Evolutionary conservation across 2,329 filamentous ascomycete genomes (phyloP), one percentile per base, ranked within the genome.

Genomic region (Hirsutella minnesotensis): DNA sequence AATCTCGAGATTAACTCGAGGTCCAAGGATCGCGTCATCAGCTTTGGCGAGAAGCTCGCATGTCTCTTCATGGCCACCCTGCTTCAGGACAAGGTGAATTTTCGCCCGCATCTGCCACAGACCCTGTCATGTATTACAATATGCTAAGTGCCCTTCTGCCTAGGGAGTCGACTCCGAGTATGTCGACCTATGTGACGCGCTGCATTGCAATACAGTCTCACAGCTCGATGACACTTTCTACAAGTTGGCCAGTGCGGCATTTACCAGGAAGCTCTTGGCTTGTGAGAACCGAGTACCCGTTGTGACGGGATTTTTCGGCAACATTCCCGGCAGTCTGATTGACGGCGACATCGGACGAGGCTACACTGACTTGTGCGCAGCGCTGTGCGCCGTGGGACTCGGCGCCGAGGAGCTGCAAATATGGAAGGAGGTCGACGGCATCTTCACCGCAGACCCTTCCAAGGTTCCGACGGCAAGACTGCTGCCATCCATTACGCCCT

Each of bases 371-470:
- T 75, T 98, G 38, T 96, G 92, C 60, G 90, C 92, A 12, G 89
- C 92, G 5, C 71, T 98, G 15, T 82, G 89, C 41, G 88, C 92
- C 1, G 90, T 98, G 9, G 90, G 88, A 4, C 69, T 94, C n/a
- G 72, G 78, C 53, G 92, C 92, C 1, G 70, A 82, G 42, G 92
- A 98, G 62, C 73, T 98, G 41, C 92, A 98, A 63, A 85, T 98
- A 49, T 96, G 92, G 92, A 98, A 98, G 68, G 92, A 98, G 61
- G 92, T 98, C 7, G 92, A 98, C 61, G 89, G 88, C 46, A 94
- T 96, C 58, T 92, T 95, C 64, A 81, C 75, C 2, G 73, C 73
- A 5, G 90, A 95, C 57, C 88, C 88, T 3, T 79, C 84, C 54
- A 94, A 94, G 65, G 87, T 95, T 24, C 89, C 90, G 3, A 96